phyloP scores from a whole-genome alignment of 2,329 filamentous ascomycete species.

The Fusarium nematophilum region DNA sequence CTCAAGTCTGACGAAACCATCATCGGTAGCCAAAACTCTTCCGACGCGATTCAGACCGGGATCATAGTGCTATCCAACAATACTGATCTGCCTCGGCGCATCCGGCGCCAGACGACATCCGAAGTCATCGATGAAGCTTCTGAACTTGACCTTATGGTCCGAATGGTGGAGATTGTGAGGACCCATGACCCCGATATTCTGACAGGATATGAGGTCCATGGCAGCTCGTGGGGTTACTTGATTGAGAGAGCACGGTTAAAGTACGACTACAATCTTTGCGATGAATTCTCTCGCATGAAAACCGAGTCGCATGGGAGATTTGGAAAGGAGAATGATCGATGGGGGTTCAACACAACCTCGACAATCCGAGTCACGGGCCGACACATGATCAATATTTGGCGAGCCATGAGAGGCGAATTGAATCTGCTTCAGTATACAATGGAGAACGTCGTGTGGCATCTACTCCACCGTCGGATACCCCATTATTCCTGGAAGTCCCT shows the following conservation, averaged over 20 bases:
- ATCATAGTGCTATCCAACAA: slow-evolving; percentile 78
- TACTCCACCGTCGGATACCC: slow-evolving; percentile 87
- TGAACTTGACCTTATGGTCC: slow-evolving; percentile 86
- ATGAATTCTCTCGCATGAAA: slow-evolving; percentile 92
- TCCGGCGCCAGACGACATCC: slow-evolving; percentile 70
- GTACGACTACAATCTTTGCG: slow-evolving; percentile 90
- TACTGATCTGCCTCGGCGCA: slow-evolving; percentile 66
- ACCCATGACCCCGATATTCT: slow-evolving; percentile 89
- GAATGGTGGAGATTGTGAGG: slow-evolving; percentile 88
- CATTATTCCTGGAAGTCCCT: slow-evolving; percentile 85
- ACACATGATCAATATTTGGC: slow-evolving; percentile 97
- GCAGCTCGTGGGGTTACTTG: slow-evolving; percentile 93
- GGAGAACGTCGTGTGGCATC: slow-evolving; percentile 94
- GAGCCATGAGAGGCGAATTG: slow-evolving; percentile 92
- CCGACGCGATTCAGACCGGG: slow-evolving; percentile 70
- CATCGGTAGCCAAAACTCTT: slow-evolving; percentile 58
- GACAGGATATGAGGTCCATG: slow-evolving; percentile 94
- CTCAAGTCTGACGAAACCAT: slow-evolving; percentile 79
- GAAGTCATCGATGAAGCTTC: slow-evolving; percentile 80
- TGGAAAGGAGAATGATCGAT: slow-evolving; percentile 86
- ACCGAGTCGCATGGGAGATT: slow-evolving; percentile 84
- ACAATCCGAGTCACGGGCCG: slow-evolving; percentile 92
- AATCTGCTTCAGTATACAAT: slow-evolving; percentile 94
- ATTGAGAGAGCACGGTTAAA: slow-evolving; percentile 88
- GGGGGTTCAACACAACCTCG: slow-evolving; percentile 95